A percentile compares a stretch with the other conserved stretches of the same genome.
phyloP scores from a whole-genome alignment of 805 yeast species.

The Pichia sporocuriosa region DNA sequence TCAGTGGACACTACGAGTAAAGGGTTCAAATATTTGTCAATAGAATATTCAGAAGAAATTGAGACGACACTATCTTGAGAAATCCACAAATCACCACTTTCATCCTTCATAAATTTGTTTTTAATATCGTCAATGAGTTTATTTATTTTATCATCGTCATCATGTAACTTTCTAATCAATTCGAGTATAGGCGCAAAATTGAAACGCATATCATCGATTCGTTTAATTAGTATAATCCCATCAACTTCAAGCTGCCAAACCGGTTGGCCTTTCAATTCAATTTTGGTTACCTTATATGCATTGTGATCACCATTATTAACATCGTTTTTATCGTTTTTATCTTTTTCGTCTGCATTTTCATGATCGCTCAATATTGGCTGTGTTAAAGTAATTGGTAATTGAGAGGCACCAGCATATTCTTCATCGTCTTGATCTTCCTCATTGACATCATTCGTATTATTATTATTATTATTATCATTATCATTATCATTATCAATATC shows the following conservation, averaged over 20 bases:
- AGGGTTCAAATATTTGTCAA: background rate
- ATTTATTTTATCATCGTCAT: background rate
- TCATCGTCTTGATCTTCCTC: background rate
- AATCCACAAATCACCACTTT: constrained; percentile 7
- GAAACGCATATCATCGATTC: constrained; percentile 4
- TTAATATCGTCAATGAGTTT: background rate
- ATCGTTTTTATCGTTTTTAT: background rate
- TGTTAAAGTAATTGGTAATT: background rate
- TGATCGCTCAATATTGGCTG: constrained; percentile 1
- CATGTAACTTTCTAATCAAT: background rate
- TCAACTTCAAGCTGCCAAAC: constrained; percentile 4
- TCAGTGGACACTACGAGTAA: background rate
- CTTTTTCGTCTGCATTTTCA: background rate
- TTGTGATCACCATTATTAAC: background rate
- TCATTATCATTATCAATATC: background rate
- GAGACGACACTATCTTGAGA: background rate
- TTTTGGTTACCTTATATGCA: background rate
- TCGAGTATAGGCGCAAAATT: background rate
- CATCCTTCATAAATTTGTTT: background rate
- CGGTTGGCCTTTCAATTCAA: constrained; percentile 9
- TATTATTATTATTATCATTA: background rate
- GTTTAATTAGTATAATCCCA: background rate
- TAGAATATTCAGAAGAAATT: background rate
- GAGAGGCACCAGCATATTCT: background rate
- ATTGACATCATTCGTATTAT: background rate